Evolutionary conservation across 2,329 filamentous ascomycete species (phyloP).

Genomic region (Epichloe coenophiala): DNA sequence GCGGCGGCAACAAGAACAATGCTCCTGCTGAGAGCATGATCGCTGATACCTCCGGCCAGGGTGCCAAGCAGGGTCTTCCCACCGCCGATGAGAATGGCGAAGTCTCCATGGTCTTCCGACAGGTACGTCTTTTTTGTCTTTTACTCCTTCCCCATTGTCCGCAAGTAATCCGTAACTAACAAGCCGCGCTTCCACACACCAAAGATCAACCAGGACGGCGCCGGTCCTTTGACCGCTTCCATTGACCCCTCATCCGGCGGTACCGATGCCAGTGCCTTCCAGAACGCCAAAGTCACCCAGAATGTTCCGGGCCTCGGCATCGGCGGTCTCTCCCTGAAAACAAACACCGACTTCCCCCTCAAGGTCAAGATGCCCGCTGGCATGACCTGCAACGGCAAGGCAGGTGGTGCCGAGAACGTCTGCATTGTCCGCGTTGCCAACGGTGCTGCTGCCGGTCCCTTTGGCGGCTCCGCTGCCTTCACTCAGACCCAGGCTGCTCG

Average conservation of each 20-base stretch:
- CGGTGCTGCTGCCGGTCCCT: constrained; percentile 46
- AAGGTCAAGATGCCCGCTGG: constrained; percentile 51
- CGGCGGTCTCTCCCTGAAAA: constrained; percentile 43
- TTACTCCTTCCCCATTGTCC: constrained; percentile 5
- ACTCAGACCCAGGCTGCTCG: constrained; percentile 43
- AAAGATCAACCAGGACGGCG: constrained; percentile 54
- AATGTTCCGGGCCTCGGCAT: constrained; percentile 45
- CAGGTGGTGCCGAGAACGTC: constrained; percentile 47
- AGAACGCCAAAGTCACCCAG: constrained; percentile 42
- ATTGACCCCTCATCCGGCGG: constrained; percentile 52
- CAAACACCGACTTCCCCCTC: constrained; percentile 50
- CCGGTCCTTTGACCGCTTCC: constrained; percentile 46
- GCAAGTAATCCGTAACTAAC: not conserved
- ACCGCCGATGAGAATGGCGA: constrained; percentile 47
- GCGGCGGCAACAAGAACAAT: constrained; percentile 24
- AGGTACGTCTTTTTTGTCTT: constrained; percentile 13
- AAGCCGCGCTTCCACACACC: constrained; percentile 20
- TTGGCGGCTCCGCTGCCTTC: constrained; percentile 54
- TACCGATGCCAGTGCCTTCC: constrained; percentile 44
- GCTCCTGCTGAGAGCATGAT: constrained; percentile 36
- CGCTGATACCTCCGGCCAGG: constrained; percentile 38
- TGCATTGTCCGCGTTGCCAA: constrained; percentile 55
- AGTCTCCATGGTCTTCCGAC: constrained; percentile 49
- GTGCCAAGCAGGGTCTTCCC: constrained; percentile 40
- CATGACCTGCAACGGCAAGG: constrained; percentile 50